These are phyloP conservation scores for Chrysoporthe puriensis DNA, from an alignment of 2,329 filamentous ascomycete genomes.

Conservation along the genomic window DNA sequence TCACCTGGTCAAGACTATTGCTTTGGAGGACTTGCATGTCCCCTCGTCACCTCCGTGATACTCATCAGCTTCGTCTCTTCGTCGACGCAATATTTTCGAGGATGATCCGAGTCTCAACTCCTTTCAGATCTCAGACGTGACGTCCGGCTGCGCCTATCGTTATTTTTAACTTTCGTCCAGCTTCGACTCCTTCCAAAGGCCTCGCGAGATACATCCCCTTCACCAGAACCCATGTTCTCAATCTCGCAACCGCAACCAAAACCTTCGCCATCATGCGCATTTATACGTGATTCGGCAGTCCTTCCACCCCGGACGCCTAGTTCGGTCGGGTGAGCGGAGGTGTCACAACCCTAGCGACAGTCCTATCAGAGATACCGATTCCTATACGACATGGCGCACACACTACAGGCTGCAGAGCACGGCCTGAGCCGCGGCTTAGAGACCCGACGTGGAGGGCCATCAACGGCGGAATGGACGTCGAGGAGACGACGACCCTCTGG, in stretches of 20 bases:
- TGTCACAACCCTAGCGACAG: not conserved
- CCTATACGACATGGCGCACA: not conserved
- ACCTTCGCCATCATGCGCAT: conserved; percentile 61
- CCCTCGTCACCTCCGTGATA: conserved; percentile 2
- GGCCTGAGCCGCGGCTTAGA: no score
- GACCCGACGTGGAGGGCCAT: no score
- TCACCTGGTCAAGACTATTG: conserved; percentile 52
- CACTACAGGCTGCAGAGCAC: no score
- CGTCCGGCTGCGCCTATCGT: not conserved
- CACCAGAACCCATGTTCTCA: conserved; percentile 39
- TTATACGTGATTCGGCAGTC: conserved; percentile 59
- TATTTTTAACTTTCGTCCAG: not conserved
- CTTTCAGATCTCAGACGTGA: not conserved
- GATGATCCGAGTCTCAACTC: not conserved
- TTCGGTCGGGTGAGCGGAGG: no score
- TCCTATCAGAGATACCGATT: not conserved
- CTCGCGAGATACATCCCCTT: conserved; percentile 58
- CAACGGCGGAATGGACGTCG: no score
- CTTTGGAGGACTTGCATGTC: conserved; percentile 47
- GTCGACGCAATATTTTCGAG: not conserved
- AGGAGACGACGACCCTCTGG: no score
- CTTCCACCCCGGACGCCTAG: conserved; percentile 30
- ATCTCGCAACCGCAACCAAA: conserved; percentile 63
- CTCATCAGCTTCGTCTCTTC: not conserved
- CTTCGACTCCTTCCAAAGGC: conserved; percentile 37